A percentile compares a stretch with the other conserved stretches of the same genome.
These are phyloP conservation scores for Botryotinia convoluta DNA, from an alignment of 2,329 filamentous ascomycete species.

Conservation along the genomic window DNA sequence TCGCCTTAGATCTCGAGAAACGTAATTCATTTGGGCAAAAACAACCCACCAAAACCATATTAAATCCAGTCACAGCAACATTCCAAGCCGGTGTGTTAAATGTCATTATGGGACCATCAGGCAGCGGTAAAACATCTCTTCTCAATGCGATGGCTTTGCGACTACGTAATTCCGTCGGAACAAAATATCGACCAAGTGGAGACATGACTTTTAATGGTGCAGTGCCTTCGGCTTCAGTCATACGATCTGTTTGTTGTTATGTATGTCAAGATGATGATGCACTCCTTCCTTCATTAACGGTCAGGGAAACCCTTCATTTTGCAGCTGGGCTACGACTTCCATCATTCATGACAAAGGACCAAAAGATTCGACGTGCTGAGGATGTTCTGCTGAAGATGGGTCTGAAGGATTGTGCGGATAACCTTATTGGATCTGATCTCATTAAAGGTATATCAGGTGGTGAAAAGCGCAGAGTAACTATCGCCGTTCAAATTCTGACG, in stretches of 20 bases:
- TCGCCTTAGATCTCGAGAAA: conserved; percentile 64
- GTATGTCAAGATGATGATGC: conserved; percentile 79
- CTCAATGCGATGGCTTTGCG: conserved; percentile 71
- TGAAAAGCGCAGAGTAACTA: conserved; percentile 74
- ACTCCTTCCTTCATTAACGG: conserved; percentile 69
- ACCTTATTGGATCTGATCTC: conserved; percentile 67
- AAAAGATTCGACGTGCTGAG: conserved; percentile 67
- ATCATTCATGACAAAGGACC: conserved; percentile 63
- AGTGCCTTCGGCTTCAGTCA: conserved; percentile 63
- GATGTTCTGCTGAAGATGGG: conserved; percentile 73
- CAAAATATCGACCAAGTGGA: conserved; percentile 60
- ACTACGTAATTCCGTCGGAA: conserved; percentile 59
- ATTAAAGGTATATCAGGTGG: conserved; percentile 78
- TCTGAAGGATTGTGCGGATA: conserved; percentile 74
- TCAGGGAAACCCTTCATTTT: conserved; percentile 70
- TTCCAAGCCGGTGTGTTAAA: conserved; percentile 70
- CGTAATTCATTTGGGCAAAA: conserved; percentile 51
- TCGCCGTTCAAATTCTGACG: conserved; percentile 74
- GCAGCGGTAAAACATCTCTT: conserved; percentile 72
- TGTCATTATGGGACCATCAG: conserved; percentile 77
- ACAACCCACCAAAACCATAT: conserved; percentile 55
- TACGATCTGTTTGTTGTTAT: conserved; percentile 71
- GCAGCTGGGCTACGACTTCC: conserved; percentile 70
- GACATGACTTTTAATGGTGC: conserved; percentile 69
- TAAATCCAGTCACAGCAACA: conserved; percentile 63